Evolutionary conservation across 306 rosid species (phyloP).

Genomic region (Spatholobus suberectus): DNA sequence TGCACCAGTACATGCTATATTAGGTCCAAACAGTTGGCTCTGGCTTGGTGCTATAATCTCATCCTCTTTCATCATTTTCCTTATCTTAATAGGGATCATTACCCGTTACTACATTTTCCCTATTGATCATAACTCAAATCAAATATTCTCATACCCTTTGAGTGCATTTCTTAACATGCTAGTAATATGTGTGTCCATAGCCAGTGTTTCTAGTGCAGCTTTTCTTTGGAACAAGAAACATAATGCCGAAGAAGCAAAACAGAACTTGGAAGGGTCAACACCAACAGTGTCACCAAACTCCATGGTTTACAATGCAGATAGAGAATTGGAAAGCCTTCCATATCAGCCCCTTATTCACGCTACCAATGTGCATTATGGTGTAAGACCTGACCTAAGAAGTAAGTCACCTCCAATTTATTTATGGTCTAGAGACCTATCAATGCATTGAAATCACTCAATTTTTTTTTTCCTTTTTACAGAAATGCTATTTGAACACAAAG

Average conservation of each 20-base stretch:
- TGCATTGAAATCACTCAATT: neutral
- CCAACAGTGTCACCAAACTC: conserved; percentile 53
- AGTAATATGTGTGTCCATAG: conserved; percentile 58
- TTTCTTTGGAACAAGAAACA: conserved; percentile 59
- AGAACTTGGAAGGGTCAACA: conserved; percentile 54
- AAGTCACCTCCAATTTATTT: conserved; percentile 43
- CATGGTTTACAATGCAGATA: conserved; percentile 46
- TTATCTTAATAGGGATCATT: conserved; percentile 57
- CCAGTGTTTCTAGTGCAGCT: conserved; percentile 45
- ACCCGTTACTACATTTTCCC: conserved; percentile 70
- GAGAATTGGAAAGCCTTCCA: conserved; percentile 77
- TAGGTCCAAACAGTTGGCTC: conserved; percentile 76
- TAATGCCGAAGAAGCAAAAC: conserved; percentile 44
- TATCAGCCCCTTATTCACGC: conserved; percentile 49
- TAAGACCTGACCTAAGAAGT: conserved; percentile 75
- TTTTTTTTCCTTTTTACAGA: too few relatives aligned
- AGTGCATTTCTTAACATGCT: conserved; percentile 56
- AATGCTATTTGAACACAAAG: too few relatives aligned
- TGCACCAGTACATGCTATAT: conserved; percentile 52
- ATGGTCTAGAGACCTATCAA: neutral
- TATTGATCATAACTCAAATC: conserved; percentile 65
- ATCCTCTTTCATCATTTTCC: conserved; percentile 66
- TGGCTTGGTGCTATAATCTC: conserved; percentile 75
- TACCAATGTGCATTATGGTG: conserved; percentile 69
- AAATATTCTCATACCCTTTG: conserved; percentile 44